phyloP scores from a whole-genome alignment of 164 flowering plant species.

The Nymphaea colorata region DNA sequence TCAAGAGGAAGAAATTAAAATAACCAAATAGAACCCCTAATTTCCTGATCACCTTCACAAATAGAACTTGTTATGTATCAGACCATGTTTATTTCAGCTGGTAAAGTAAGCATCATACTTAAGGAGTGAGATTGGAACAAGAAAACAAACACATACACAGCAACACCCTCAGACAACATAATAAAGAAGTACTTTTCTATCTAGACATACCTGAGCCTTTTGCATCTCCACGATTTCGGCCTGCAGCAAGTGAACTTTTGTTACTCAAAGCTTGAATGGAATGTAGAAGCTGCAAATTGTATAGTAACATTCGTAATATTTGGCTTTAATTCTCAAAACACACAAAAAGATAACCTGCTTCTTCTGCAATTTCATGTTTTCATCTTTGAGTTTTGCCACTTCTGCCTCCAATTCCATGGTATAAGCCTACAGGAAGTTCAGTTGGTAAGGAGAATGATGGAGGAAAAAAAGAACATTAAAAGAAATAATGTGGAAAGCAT shows the following conservation, averaged over 20 bases:
- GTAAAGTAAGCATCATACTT: too few species aligned
- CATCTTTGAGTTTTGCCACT: slow-evolving; percentile 78
- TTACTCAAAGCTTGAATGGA: not conserved
- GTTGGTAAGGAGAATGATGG: not conserved
- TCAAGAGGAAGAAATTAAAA: too few species aligned
- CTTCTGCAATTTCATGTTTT: slow-evolving; percentile 52
- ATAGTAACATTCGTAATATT: not conserved
- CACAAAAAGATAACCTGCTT: slow-evolving; percentile 43
- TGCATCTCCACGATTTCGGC: slow-evolving; percentile 56
- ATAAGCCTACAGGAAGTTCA: slow-evolving; percentile 52
- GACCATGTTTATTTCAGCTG: not conserved
- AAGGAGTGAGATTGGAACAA: too few species aligned
- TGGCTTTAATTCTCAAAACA: not conserved
- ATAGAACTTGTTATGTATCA: not conserved
- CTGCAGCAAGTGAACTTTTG: slow-evolving; percentile 28
- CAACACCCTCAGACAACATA: not conserved
- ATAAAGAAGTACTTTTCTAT: not conserved
- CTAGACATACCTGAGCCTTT: slow-evolving; percentile 58
- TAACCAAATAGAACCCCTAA: not conserved
- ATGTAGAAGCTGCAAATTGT: not conserved
- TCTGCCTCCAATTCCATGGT: slow-evolving; percentile 93
- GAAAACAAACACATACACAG: not conserved
- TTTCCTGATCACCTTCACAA: not conserved
- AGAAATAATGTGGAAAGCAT: not conserved
- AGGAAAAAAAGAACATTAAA: not conserved